Evolutionary conservation across 495 filamentous ascomycete genomes (phyloP).

Genomic region (Monascus purpureus): DNA sequence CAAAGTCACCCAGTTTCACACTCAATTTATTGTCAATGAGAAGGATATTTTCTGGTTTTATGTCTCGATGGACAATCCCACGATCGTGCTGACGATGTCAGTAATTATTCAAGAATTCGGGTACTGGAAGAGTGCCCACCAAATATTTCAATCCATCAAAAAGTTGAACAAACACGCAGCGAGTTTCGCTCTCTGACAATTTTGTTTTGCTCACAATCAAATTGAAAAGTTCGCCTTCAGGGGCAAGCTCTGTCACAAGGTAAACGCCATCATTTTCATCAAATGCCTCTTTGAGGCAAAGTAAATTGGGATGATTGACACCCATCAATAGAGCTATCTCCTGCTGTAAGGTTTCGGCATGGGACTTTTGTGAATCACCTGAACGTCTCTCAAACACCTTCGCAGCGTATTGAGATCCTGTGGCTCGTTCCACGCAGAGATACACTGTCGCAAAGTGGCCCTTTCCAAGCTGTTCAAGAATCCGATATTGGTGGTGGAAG

Average conservation of each 20-base stretch:
- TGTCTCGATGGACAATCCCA: conserved; percentile 94
- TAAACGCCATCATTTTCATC: conserved; percentile 86
- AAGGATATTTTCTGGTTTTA: conserved; percentile 98
- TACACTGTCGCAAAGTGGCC: conserved; percentile 96
- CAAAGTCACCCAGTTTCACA: conserved; percentile 94
- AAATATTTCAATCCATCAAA: conserved; percentile 92
- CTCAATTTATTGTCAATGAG: conserved; percentile 67
- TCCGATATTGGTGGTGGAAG: conserved; percentile 76
- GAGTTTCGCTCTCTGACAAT: conserved; percentile 66
- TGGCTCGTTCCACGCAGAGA: conserved; percentile 71
- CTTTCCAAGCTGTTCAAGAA: conserved; percentile 79
- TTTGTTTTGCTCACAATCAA: conserved; percentile 80
- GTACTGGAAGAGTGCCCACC: conserved; percentile 36
- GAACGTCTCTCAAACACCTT: conserved; percentile 83
- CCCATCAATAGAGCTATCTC: conserved; percentile 95
- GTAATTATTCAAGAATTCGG: conserved; percentile 4
- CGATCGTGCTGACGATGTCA: conserved; percentile 70
- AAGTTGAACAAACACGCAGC: conserved; percentile 79
- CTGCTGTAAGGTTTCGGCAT: conserved; percentile 75
- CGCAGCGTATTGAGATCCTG: conserved; percentile 75
- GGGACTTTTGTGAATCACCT: conserved; percentile 64
- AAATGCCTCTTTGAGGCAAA: conserved; percentile 91
- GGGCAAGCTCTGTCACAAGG: conserved; percentile 78
- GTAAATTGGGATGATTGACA: conserved; percentile 86
- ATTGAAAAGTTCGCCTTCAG: conserved; percentile 92